phyloP scores from a whole-genome alignment of 2,329 filamentous ascomycete species.

The Davidsoniella australis region DNA sequence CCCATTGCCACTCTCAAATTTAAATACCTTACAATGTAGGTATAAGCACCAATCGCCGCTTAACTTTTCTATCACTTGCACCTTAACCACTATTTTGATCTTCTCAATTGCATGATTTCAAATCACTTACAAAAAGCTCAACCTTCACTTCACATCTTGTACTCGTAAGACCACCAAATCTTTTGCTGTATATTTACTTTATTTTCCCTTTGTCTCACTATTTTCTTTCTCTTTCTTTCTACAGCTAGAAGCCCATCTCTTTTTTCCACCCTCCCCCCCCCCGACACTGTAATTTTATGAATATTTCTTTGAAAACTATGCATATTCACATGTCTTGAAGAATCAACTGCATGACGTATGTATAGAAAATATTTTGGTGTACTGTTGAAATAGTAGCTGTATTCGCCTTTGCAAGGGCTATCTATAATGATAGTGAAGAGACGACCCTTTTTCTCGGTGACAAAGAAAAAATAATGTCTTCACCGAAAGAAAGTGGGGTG shows the following conservation, averaged over 20 bases:
- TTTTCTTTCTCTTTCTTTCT: background rate
- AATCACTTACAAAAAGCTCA: background rate
- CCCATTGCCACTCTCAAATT: too few species aligned
- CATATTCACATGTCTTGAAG: background rate
- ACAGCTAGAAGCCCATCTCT: background rate
- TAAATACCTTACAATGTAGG: too few species aligned
- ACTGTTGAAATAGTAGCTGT: too few species aligned
- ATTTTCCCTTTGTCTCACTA: background rate
- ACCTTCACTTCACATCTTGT: background rate
- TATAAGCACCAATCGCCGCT: background rate
- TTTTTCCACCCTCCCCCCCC: too few species aligned
- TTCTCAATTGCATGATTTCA: background rate
- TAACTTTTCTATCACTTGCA: background rate
- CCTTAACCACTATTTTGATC: background rate
- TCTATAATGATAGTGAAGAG: too few species aligned
- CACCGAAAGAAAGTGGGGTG: background rate
- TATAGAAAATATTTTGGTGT: too few species aligned
- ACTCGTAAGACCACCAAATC: background rate
- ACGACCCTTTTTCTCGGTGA: too few species aligned
- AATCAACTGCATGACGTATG: too few species aligned
- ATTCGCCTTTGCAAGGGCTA: too few species aligned
- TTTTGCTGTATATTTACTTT: background rate
- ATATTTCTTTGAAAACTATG: background rate
- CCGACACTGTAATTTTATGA: background rate
- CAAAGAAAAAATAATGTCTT: background rate